Evolutionary conservation across 768 basidiomycete genomes (phyloP).

Genomic region (Trametes villosa): DNA sequence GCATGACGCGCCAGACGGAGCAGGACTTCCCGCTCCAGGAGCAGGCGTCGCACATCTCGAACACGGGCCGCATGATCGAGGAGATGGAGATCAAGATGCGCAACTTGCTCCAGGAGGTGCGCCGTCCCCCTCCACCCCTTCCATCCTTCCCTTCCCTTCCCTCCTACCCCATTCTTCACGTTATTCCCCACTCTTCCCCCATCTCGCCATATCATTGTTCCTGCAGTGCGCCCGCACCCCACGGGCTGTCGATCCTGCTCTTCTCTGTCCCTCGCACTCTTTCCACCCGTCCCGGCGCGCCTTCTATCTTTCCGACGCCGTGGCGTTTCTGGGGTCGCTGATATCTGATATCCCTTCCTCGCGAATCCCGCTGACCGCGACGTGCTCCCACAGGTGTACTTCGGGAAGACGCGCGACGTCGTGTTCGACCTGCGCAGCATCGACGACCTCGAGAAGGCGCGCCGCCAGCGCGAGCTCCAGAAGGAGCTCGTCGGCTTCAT

Average conservation of each 20-base stretch:
- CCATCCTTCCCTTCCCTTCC: neutral
- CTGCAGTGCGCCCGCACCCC: neutral
- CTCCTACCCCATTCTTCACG: neutral
- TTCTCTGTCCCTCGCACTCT: neutral
- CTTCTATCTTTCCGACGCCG: neutral
- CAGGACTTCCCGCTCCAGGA: constrained; percentile 86
- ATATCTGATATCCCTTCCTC: neutral
- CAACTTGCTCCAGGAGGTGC: constrained; percentile 86
- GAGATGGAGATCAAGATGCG: constrained; percentile 99
- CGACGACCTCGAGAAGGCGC: constrained; percentile 82
- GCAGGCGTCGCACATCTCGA: constrained; percentile 83
- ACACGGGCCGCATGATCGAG: constrained; percentile 95
- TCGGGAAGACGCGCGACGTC: constrained; percentile 95
- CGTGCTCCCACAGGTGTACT: constrained; percentile 67
- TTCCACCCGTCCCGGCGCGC: neutral
- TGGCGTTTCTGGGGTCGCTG: neutral
- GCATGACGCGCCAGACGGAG: constrained; percentile 94
- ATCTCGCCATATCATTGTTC: neutral
- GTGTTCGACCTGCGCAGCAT: constrained; percentile 89
- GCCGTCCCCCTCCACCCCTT: constrained; percentile 16
- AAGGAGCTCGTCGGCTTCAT: constrained; percentile 89
- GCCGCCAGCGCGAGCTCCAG: constrained; percentile 83
- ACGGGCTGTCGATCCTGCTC: neutral
- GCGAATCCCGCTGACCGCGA: constrained; percentile 7
- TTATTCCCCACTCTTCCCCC: neutral